Conservation (phyloP, 129 eudicot genomes). For the Erigeron canadensis region DNA sequence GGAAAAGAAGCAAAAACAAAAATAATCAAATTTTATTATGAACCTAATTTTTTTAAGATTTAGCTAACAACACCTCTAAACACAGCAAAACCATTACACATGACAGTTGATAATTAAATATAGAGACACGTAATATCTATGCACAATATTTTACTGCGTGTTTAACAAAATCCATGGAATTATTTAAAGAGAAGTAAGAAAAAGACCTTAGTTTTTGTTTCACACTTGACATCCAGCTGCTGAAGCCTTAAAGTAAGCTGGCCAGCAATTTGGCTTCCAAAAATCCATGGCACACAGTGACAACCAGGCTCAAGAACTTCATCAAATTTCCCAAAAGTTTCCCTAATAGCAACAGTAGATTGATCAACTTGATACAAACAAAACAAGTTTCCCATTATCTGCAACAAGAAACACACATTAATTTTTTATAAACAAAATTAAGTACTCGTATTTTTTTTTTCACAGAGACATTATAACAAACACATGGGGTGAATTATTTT, state of each 20-base stretch:
- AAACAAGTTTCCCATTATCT: background rate
- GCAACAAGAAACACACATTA: constrained; percentile 7
- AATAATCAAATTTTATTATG: too few species aligned
- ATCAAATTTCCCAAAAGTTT: constrained; percentile 51
- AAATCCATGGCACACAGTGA: constrained; percentile 62
- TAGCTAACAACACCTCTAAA: too few species aligned
- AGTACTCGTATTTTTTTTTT: too few species aligned
- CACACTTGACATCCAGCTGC: constrained; percentile 68
- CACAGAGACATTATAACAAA: constrained; percentile 20
- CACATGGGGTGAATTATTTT: background rate
- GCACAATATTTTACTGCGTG: too few species aligned
- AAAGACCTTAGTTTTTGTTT: constrained; percentile 67
- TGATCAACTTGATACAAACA: too few species aligned
- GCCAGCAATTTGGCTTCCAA: constrained; percentile 50
- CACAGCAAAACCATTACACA: too few species aligned
- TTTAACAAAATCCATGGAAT: too few species aligned
- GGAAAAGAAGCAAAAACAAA: too few species aligned
- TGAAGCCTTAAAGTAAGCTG: constrained; percentile 51
- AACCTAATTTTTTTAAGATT: too few species aligned
- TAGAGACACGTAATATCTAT: too few species aligned
- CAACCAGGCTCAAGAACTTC: constrained; percentile 69
- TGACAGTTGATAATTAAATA: too few species aligned
- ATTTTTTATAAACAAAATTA: too few species aligned
- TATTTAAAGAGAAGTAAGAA: background rate
- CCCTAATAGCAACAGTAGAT: constrained; percentile 59